Conservation (phyloP, 2,329 filamentous ascomycete species). For the Pseudogymnoascus sp. region DNA sequence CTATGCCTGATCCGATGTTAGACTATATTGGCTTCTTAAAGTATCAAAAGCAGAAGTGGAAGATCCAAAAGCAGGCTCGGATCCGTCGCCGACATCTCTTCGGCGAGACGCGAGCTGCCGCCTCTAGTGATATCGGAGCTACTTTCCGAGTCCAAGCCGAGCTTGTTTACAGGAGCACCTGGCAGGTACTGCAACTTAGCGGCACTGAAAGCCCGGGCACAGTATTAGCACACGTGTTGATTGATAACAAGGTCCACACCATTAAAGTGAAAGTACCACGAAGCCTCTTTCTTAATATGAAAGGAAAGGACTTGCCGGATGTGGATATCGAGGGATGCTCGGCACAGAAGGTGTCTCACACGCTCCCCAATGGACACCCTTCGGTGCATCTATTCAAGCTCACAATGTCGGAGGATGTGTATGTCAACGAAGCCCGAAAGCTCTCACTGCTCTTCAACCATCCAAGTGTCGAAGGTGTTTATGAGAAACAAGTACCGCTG, state of each 20-base stretch:
- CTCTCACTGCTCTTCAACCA: constrained; percentile 81
- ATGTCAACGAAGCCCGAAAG: constrained; percentile 75
- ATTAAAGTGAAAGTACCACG: constrained; percentile 84
- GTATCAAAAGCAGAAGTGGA: constrained; percentile 99
- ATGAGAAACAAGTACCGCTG: constrained; percentile 86
- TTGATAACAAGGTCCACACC: constrained; percentile 83
- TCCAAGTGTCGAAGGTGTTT: constrained; percentile 91
- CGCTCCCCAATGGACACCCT: constrained; percentile 86
- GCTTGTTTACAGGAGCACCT: constrained; percentile 79
- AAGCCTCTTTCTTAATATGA: constrained; percentile 85
- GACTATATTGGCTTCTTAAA: constrained; percentile 82
- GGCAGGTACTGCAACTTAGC: constrained; percentile 86
- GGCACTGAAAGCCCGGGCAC: constrained; percentile 77
- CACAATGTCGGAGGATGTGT: constrained; percentile 79
- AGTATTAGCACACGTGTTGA: constrained; percentile 81
- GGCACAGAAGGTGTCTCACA: constrained; percentile 89
- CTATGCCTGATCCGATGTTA: constrained; percentile 75
- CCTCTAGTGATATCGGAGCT: constrained; percentile 55
- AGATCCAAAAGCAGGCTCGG: constrained; percentile 87
- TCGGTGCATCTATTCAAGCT: constrained; percentile 93
- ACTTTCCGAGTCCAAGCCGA: constrained; percentile 89
- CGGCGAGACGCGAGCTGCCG: constrained; percentile 67
- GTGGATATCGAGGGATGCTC: constrained; percentile 78
- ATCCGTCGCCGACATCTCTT: constrained; percentile 82
- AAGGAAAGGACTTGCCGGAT: constrained; percentile 76